A percentile compares a stretch with the other conserved stretches of the same genome.
phyloP scores from a whole-genome alignment of 768 basidiomycete species.

The Trametes cinnabarina region DNA sequence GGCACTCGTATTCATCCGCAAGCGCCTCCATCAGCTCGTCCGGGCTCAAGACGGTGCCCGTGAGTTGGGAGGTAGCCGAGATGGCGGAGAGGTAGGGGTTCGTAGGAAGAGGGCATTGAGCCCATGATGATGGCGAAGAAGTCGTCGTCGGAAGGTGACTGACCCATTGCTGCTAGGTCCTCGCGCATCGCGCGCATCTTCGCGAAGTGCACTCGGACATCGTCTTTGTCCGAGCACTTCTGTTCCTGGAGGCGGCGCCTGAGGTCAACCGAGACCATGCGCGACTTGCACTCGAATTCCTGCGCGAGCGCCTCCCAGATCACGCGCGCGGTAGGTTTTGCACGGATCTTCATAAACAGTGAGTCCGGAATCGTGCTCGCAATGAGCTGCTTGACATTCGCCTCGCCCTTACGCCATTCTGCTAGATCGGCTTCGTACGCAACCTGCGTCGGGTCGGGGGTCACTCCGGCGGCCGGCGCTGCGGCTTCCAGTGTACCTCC shows the following conservation, averaged over 20 bases:
- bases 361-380: constrained; percentile 35
- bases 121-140: constrained; percentile 34
- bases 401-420: no score
- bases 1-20: constrained; percentile 23
- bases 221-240: constrained; percentile 31
- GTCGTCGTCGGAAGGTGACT: constrained; percentile 30
- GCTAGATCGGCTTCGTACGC: no score
- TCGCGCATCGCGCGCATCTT: constrained; percentile 32
- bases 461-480: no score
- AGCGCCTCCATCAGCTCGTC: constrained; percentile 23
- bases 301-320: constrained; percentile 31
- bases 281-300: constrained; percentile 29
- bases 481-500: not conserved
- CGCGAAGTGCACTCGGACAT: constrained; percentile 33
- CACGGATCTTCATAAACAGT: constrained; percentile 33
- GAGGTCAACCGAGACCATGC: constrained; percentile 33
- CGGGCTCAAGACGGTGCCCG: constrained; percentile 22
- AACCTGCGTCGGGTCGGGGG: no score
- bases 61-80: constrained; percentile 24
- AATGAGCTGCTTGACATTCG: constrained; percentile 35
- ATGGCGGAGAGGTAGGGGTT: constrained; percentile 33
- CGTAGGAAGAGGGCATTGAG: constrained; percentile 36
- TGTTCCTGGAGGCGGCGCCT: constrained; percentile 27
- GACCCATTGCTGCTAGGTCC: constrained; percentile 35
- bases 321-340: constrained; percentile 21